Percentiles rank a stretch among this genome's conserved stretches.
phyloP scores from a whole-genome alignment of 2,329 filamentous ascomycete species.

The Mycosphaerella sp. region DNA sequence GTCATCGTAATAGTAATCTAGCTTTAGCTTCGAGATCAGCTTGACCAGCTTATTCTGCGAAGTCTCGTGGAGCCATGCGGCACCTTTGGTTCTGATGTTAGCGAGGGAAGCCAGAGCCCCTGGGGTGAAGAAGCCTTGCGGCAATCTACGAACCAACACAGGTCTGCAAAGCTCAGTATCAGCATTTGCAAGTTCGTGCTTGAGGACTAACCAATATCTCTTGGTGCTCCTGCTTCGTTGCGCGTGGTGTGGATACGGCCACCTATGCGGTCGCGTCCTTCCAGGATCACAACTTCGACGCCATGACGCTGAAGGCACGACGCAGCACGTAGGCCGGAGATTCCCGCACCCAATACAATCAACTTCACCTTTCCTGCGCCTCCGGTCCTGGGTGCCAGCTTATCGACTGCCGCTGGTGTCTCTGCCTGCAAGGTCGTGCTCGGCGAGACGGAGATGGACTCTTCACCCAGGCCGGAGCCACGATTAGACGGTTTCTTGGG shows the following conservation, averaged over 20 bases:
- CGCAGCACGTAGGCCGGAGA: slow-evolving; percentile 35
- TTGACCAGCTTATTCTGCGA: slow-evolving; percentile 42
- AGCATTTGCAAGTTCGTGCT: slow-evolving; percentile 23
- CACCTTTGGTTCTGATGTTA: slow-evolving; percentile 30
- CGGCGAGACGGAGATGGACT: slow-evolving; percentile 19
- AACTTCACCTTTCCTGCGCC: slow-evolving; percentile 23
- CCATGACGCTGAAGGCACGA: slow-evolving; percentile 34
- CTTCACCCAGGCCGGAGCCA: slow-evolving; percentile 25
- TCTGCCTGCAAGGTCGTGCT: slow-evolving; percentile 19
- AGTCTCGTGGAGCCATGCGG: slow-evolving; percentile 44
- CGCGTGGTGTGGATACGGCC: slow-evolving; percentile 39
- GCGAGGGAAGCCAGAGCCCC: slow-evolving; percentile 19
- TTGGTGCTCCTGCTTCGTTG: slow-evolving; percentile 29
- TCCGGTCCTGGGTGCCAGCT: slow-evolving; percentile 20
- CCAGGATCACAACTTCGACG: slow-evolving; percentile 34
- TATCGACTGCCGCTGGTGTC: slow-evolving; percentile 15
- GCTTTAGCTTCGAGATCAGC: slow-evolving; percentile 38
- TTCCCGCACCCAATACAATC: slow-evolving; percentile 35
- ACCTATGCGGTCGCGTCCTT: slow-evolving; percentile 35
- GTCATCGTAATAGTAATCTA: slow-evolving; percentile 44
- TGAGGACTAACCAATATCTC: slow-evolving; percentile 27
- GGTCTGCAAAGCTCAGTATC: slow-evolving; percentile 29
- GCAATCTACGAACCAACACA: slow-evolving; percentile 26
- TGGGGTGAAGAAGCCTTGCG: slow-evolving; percentile 26
- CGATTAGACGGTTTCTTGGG: slow-evolving; percentile 24